Evolutionary conservation across 2,329 filamentous ascomycete genomes (phyloP).

Genomic region (Rhynchosporium secalis): DNA sequence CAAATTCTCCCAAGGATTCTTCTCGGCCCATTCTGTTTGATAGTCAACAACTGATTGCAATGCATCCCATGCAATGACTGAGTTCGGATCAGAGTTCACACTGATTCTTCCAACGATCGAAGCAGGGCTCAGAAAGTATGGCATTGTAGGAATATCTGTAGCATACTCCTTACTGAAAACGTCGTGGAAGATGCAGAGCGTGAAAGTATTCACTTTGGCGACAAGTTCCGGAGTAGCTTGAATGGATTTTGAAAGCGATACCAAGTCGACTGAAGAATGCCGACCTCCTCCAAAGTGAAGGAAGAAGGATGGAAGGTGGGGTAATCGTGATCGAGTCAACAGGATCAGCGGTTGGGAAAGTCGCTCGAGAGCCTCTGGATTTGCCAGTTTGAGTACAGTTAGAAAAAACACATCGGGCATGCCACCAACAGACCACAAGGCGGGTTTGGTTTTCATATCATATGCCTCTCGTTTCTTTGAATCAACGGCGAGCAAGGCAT

Average conservation of each 20-base stretch:
- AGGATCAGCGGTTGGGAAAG: slow-evolving; percentile 66
- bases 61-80: slow-evolving; percentile 62
- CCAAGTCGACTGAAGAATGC: slow-evolving; percentile 57
- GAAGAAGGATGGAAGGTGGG: slow-evolving; percentile 64
- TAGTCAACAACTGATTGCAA: slow-evolving; percentile 46
- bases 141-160: slow-evolving; percentile 60
- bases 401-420: slow-evolving; percentile 57
- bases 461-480: slow-evolving; percentile 75
- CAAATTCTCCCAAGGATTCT: slow-evolving; percentile 38
- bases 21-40: slow-evolving; percentile 42
- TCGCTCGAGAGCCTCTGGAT: slow-evolving; percentile 56
- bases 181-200: slow-evolving; percentile 74
- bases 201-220: slow-evolving; percentile 66
- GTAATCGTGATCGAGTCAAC: slow-evolving; percentile 66
- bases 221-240: slow-evolving; percentile 47
- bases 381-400: slow-evolving; percentile 59
- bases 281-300: slow-evolving; percentile 69
- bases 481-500: slow-evolving; percentile 79
- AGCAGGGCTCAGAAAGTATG: slow-evolving; percentile 80
- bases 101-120: slow-evolving; percentile 18
- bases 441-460: slow-evolving; percentile 75
- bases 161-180: slow-evolving; percentile 88
- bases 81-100: slow-evolving; percentile 20
- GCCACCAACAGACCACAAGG: slow-evolving; percentile 62
- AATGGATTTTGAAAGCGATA: slow-evolving; percentile 48